These are phyloP conservation scores for Megacollybia marginata DNA, from an alignment of 768 basidiomycete genomes.

Conservation along the genomic window DNA sequence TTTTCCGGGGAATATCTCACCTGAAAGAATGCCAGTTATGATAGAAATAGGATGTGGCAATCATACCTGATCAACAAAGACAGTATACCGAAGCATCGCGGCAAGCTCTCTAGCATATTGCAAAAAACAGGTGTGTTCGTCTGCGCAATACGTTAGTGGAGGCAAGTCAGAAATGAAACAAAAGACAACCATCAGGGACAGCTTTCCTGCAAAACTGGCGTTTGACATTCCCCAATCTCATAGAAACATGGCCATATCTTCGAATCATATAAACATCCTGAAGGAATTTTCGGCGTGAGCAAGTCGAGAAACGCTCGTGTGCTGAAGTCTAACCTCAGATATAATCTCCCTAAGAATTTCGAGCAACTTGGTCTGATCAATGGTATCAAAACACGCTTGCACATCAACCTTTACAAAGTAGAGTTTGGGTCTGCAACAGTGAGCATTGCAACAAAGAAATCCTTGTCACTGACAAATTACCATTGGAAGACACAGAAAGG, in stretches of 20 bases:
- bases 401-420: constrained; percentile 98
- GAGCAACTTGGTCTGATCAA: constrained; percentile 81
- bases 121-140: constrained; percentile 70
- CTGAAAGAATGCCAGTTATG: constrained; percentile 17
- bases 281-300: neutral
- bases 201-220: constrained; percentile 56
- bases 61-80: constrained; percentile 80
- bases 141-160: constrained; percentile 27
- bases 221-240: constrained; percentile 47
- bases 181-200: constrained; percentile 48
- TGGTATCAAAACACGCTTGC: constrained; percentile 93
- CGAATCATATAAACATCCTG: constrained; percentile 73
- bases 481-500: constrained; percentile 32
- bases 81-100: constrained; percentile 54
- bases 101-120: constrained; percentile 66
- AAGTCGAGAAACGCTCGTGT: neutral
- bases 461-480: constrained; percentile 38
- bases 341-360: constrained; percentile 68
- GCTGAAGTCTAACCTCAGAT: constrained; percentile 43
- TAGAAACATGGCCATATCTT: constrained; percentile 59
- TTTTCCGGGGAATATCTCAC: constrained; percentile 48
- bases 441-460: neutral
- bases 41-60: neutral
- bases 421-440: constrained; percentile 58
- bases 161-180: neutral